A percentile compares a stretch with the other conserved stretches of the same genome.
These are phyloP conservation scores for Wickerhamiella lipophila DNA, from an alignment of 805 yeast genomes.

Conservation along the genomic window DNA sequence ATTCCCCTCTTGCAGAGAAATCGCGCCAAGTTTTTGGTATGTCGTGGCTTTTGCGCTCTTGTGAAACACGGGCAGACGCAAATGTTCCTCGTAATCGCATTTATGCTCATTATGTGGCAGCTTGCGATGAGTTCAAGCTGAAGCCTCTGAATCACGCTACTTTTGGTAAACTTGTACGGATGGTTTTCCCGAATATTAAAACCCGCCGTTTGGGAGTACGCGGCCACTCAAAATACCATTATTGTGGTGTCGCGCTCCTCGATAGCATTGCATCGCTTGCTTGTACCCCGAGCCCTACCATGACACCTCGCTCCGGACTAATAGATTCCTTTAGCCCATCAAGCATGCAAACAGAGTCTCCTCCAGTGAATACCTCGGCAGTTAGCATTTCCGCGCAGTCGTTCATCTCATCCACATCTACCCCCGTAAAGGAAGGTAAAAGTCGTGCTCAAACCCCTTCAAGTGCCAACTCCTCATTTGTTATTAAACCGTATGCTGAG, in stretches of 20 bases:
- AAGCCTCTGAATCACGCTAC: conserved; percentile 62
- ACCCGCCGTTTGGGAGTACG: conserved; percentile 73
- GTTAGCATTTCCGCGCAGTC: conserved; percentile 5
- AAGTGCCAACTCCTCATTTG: not conserved
- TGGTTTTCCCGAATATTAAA: conserved; percentile 51
- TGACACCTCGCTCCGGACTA: conserved; percentile 1
- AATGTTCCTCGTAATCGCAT: conserved; percentile 54
- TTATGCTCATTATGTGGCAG: conserved; percentile 51
- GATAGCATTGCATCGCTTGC: conserved; percentile 18
- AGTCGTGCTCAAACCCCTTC: not conserved
- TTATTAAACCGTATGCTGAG: not conserved
- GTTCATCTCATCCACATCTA: not conserved
- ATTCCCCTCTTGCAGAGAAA: conserved; percentile 23
- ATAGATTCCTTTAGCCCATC: conserved; percentile 11
- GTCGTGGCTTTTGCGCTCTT: conserved; percentile 63
- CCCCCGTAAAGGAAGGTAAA: not conserved
- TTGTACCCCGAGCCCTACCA: conserved; percentile 7
- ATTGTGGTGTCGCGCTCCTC: conserved; percentile 54
- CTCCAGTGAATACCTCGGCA: conserved; percentile 5
- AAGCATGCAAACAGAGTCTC: conserved; percentile 6
- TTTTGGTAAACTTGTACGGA: conserved; percentile 59
- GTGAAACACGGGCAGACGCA: conserved; percentile 37
- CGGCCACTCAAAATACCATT: conserved; percentile 74
- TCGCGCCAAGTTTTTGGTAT: conserved; percentile 60
- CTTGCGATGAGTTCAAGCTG: conserved; percentile 42